Base-by-base conservation (phyloP, 2,329 filamentous ascomycete species). In the Trichothecium roseum region DNA sequence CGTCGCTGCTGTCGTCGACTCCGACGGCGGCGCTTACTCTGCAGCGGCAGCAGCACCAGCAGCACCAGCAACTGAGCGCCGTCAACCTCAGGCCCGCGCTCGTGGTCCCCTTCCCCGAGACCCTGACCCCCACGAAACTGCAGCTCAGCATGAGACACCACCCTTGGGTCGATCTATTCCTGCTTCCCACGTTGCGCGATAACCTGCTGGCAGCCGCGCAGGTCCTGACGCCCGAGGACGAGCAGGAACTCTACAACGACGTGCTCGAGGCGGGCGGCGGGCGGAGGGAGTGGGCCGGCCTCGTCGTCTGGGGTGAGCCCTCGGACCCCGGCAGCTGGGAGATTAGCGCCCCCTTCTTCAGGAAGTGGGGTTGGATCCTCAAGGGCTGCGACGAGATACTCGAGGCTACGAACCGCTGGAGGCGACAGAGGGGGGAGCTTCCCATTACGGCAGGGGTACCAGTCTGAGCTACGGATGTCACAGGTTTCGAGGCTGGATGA, bases 231-330 rank as follows among this genome's bases (percentile, higher is more conserved):
- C 27, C 30, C n/a, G 35, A 35, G 2, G 44, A 49, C n/a, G 46
- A 52, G 5, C 40, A 47, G 4, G 37, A 43, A 18, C 37, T 50
- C 4, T 46, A 44, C 36, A 31, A 36, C 16, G 38, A 40, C 18
- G 14, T 40, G 6, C 22, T 36, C 2, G 41, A 38, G 15, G 9
- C 31, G 3, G 39, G 17, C 8, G 31, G 26, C 22, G 26, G 24
- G 9, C 16, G 28, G 16, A 37, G 26, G 16, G 31, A 40, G 8
- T 38, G 36, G 33, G 20, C 28, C 8, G 42, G 42, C 8, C 29
- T 71, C 2, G 49, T 69, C 8, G 59, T 69, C 2, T 71, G 67
- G 68, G 63, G 64, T 1, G 59, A 67, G 8, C 55, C 66, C 0
- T 66, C 57, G 55, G 55, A 69, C 35, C 38, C 54, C 3, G 35